These are phyloP conservation scores for Porphyrellus cyaneotinctus DNA, from an alignment of 768 basidiomycete genomes.

Conservation along the genomic window DNA sequence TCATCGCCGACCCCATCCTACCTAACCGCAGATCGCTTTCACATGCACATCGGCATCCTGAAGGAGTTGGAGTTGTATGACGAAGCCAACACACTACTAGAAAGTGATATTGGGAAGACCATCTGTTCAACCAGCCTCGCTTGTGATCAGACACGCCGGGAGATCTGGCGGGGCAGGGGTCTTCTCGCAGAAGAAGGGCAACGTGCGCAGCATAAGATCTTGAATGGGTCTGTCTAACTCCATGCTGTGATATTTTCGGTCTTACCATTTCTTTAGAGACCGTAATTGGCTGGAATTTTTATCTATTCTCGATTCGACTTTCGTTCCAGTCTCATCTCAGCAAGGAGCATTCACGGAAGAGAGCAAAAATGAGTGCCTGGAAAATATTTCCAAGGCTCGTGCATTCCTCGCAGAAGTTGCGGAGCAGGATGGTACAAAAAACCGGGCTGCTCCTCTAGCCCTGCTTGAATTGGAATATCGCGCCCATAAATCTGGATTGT, in stretches of 20 bases:
- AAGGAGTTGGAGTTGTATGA: constrained; percentile 64
- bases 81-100: constrained; percentile 65
- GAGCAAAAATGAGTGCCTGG: constrained; percentile 35
- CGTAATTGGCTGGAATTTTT: constrained; percentile 87
- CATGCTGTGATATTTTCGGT: constrained; percentile 1
- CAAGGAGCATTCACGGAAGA: constrained; percentile 30
- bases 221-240: constrained; percentile 47
- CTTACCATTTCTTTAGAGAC: constrained; percentile 46
- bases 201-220: constrained; percentile 54
- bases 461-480: constrained; percentile 74
- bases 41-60: constrained; percentile 69
- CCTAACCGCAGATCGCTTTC: constrained; percentile 68
- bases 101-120: constrained; percentile 61
- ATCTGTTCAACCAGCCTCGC: constrained; percentile 69
- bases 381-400: constrained; percentile 41
- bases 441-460: constrained; percentile 71
- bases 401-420: constrained; percentile 55
- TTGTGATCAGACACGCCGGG: constrained; percentile 71
- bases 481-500: constrained; percentile 43
- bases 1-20: constrained; percentile 62
- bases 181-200: constrained; percentile 58
- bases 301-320: constrained; percentile 65
- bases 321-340: constrained; percentile 37
- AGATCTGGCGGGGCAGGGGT: constrained; percentile 59
- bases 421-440: constrained; percentile 61